phyloP scores from a whole-genome alignment of 1,139 yeast genomes.

The Entelexis sorbosivorans region DNA sequence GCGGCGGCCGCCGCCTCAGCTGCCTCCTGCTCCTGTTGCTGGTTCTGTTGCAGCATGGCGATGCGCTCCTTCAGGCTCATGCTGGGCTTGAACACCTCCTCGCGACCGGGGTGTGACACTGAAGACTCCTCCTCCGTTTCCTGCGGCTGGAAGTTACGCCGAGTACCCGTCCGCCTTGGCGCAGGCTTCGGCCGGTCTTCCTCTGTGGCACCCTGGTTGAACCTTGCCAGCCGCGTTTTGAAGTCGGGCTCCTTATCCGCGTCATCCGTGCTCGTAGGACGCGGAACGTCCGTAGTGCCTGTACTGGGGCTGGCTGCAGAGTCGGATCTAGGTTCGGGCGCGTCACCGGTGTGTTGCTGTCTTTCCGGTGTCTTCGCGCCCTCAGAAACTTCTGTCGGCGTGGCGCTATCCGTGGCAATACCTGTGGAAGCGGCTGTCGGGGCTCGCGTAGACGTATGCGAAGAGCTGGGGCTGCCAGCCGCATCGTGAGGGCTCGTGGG shows the following conservation, averaged over 20 bases:
- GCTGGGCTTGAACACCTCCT: conserved; percentile 51
- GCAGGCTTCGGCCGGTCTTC: conserved; percentile 18
- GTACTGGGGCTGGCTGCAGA: background rate
- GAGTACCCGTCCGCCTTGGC: conserved; percentile 15
- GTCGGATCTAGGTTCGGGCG: background rate
- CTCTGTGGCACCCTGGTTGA: conserved; percentile 17
- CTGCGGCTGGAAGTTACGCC: conserved; percentile 12
- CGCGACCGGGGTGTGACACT: conserved; percentile 15
- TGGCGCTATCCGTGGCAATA: background rate
- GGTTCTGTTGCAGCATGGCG: conserved; percentile 63
- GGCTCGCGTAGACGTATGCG: background rate
- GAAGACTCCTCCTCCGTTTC: conserved; percentile 6
- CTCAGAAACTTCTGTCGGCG: background rate
- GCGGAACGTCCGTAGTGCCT: background rate
- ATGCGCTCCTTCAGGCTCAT: conserved; percentile 80
- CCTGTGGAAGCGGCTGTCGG: background rate
- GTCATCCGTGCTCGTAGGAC: too few relatives aligned
- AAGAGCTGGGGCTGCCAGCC: background rate
- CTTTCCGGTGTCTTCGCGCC: background rate
- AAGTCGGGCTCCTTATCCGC: conserved; percentile 19
- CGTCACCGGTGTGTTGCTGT: background rate
- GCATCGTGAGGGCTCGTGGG: too few relatives aligned
- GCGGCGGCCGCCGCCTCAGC: conserved; percentile 18
- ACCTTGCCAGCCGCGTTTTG: conserved; percentile 23
- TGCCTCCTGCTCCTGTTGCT: conserved; percentile 11